These are phyloP conservation scores for Fraxinus greggii DNA, from an alignment of 305 asterid species.

Conservation along the genomic window DNA sequence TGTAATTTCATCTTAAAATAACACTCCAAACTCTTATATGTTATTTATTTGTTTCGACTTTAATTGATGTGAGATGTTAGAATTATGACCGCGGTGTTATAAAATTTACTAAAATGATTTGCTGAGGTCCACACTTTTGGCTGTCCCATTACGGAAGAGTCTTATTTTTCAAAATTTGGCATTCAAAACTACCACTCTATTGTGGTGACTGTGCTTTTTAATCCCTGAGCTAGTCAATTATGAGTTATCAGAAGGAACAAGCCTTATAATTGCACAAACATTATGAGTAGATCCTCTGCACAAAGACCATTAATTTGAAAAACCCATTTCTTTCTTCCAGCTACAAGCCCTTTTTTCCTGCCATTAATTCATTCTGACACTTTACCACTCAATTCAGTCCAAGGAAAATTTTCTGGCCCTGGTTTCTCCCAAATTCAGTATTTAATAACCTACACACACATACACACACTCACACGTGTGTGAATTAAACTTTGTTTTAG, in stretches of 20 bases:
- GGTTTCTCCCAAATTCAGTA: not conserved
- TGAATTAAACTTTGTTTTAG: not conserved
- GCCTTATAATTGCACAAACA: conserved; percentile 46
- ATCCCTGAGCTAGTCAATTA: conserved; percentile 35
- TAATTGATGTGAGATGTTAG: not conserved
- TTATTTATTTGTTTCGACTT: no score
- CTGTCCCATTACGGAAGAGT: conserved; percentile 25
- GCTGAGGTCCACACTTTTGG: conserved; percentile 47
- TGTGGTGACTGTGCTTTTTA: conserved; percentile 14
- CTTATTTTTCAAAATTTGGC: conserved; percentile 31
- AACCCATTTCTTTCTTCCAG: conserved; percentile 32
- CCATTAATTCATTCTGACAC: conserved; percentile 49
- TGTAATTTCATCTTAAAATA: no score
- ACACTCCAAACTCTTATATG: not conserved
- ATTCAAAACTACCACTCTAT: conserved; percentile 34
- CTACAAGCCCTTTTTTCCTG: conserved; percentile 28
- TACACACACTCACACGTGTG: not conserved
- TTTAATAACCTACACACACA: not conserved
- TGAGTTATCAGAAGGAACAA: conserved; percentile 47
- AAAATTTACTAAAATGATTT: conserved; percentile 49
- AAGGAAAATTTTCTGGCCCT: conserved; percentile 24
- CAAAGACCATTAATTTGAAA: conserved; percentile 24
- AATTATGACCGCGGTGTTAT: not conserved
- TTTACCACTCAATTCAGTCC: conserved; percentile 57
- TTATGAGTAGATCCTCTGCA: conserved; percentile 58